phyloP scores from a whole-genome alignment of 1,284 basidiomycete species.

The Pulveroboletus ridleyi region DNA sequence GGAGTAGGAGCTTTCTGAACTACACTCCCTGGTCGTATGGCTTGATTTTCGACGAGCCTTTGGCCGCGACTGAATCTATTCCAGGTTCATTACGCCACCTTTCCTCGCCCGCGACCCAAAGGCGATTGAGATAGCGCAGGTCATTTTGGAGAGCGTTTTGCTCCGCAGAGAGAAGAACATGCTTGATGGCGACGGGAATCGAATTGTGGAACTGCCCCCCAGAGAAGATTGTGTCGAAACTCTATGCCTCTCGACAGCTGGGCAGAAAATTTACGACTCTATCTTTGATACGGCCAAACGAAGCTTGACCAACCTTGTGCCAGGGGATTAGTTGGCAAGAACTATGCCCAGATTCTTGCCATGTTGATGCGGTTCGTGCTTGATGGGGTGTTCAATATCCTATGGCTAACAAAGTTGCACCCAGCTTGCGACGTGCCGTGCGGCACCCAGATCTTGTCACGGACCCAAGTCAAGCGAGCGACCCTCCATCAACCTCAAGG shows the following conservation, averaged over 20 bases:
- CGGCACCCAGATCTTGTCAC: conserved; percentile 84
- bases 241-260: conserved; percentile 78
- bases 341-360: conserved; percentile 90
- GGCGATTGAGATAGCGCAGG: conserved; percentile 92
- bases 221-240: conserved; percentile 80
- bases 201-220: conserved; percentile 88
- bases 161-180: conserved; percentile 96
- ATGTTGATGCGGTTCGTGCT: conserved; percentile 83
- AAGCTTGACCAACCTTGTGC: conserved; percentile 77
- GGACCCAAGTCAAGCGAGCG: conserved; percentile 47
- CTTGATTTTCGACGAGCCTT: not conserved
- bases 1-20: conserved; percentile 80
- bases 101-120: conserved; percentile 89
- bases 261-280: conserved; percentile 84
- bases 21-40: conserved; percentile 88
- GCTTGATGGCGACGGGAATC: conserved; percentile 88
- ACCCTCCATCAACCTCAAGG: conserved; percentile 39
- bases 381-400: not conserved
- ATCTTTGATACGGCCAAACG: conserved; percentile 73
- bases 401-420: conserved; percentile 13
- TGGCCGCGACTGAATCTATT: conserved; percentile 8
- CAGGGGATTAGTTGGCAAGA: conserved; percentile 81
- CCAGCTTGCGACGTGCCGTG: conserved; percentile 84
- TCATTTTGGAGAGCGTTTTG: conserved; percentile 89
- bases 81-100: conserved; percentile 87